These are phyloP conservation scores for Monsonia emarginata DNA, from an alignment of 441 rosid genomes.

Conservation along the genomic window DNA sequence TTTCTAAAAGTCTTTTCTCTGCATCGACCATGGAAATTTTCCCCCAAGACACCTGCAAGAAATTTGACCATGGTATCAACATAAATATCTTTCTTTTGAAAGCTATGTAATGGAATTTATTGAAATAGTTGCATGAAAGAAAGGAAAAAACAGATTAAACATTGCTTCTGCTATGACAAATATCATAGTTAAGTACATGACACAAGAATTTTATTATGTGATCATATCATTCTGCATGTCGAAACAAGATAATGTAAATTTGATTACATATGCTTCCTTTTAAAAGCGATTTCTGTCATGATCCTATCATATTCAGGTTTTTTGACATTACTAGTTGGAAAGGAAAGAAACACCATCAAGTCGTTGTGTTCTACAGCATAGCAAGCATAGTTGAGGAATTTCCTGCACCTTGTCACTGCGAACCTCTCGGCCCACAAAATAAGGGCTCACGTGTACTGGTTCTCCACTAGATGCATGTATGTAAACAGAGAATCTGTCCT, in stretches of 20 bases:
- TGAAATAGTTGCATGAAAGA: not conserved
- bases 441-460: slow-evolving; percentile 42
- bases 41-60: slow-evolving; percentile 48
- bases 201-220: too few species aligned
- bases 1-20: slow-evolving; percentile 45
- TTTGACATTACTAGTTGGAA: too few species aligned
- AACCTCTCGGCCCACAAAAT: slow-evolving; percentile 51
- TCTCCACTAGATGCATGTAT: slow-evolving; percentile 57
- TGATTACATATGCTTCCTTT: too few species aligned
- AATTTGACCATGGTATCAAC: slow-evolving; percentile 2
- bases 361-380: not conserved
- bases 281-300: too few species aligned
- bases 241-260: too few species aligned
- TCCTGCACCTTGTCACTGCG: slow-evolving; percentile 44
- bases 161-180: too few species aligned
- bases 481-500: slow-evolving; percentile 46
- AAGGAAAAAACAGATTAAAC: not conserved
- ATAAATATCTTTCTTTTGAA: not conserved
- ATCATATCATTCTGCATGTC: too few species aligned
- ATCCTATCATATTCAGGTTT: too few species aligned
- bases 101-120: not conserved
- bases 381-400: not conserved
- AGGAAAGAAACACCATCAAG: not conserved
- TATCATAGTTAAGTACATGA: too few species aligned
- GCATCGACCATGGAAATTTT: slow-evolving; percentile 61